phyloP scores from a whole-genome alignment of 2,329 filamentous ascomycete genomes.

The Trichoderma simmonsii region DNA sequence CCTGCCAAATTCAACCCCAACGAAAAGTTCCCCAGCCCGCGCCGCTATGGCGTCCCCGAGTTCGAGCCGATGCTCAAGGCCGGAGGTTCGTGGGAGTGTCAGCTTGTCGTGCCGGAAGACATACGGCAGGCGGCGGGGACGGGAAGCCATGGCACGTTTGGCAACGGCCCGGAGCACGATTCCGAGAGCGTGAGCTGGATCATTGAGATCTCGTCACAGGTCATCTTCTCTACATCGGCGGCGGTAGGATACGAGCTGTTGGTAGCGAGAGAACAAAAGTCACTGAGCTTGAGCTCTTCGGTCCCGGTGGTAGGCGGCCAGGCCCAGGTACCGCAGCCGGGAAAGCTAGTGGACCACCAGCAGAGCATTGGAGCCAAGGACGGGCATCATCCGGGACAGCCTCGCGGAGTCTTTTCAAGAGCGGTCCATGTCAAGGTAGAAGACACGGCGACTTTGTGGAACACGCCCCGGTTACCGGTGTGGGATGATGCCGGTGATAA shows the following conservation, averaged over 20 bases:
- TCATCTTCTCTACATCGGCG: constrained; percentile 87
- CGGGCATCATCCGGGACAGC: constrained; percentile 59
- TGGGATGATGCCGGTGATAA: constrained; percentile 48
- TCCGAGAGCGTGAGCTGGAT: constrained; percentile 73
- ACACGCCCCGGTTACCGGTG: constrained; percentile 77
- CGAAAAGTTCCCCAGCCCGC: constrained; percentile 66
- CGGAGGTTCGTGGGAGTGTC: constrained; percentile 79
- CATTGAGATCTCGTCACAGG: constrained; percentile 86
- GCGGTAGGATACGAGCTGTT: constrained; percentile 85
- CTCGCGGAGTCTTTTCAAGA: constrained; percentile 77
- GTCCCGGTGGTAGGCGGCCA: constrained; percentile 45
- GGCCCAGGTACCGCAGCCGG: constrained; percentile 58
- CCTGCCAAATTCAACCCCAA: constrained; percentile 82
- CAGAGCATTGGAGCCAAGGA: constrained; percentile 56
- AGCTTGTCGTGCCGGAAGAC: constrained; percentile 74
- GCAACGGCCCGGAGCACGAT: constrained; percentile 43
- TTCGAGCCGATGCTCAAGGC: constrained; percentile 97
- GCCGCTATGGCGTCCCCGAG: constrained; percentile 74
- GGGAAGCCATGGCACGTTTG: constrained; percentile 45
- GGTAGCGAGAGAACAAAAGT: constrained; percentile 81
- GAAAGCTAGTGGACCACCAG: constrained; percentile 74
- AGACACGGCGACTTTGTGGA: constrained; percentile 88
- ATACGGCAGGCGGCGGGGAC: constrained; percentile 64
- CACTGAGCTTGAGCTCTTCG: constrained; percentile 61
- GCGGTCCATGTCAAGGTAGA: constrained; percentile 77